Percentiles rank a stretch among this genome's conserved stretches.
Evolutionary conservation across 371 early-diverging fungal species (phyloP).

Genomic region (Apophysomyces variabilis): DNA sequence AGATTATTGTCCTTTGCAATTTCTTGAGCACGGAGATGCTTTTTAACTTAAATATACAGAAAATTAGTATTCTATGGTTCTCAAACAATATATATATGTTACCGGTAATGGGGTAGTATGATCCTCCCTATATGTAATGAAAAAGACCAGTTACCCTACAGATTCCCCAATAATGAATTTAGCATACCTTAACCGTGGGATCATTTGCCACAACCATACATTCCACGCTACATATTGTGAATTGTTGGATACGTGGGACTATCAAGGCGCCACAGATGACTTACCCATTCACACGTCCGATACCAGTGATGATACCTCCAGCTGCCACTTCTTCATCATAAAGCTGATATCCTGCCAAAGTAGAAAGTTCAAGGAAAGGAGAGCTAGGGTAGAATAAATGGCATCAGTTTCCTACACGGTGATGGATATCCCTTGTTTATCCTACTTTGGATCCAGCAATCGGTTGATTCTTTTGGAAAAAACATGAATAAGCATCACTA

Average conservation of each 20-base stretch:
- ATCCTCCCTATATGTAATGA: conserved; percentile 79
- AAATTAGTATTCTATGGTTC: too few species aligned
- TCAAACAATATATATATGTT: conserved; percentile 13
- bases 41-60: conserved; percentile 73
- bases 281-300: conserved; percentile 94
- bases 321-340: conserved; percentile 91
- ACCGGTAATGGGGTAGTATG: conserved; percentile 95
- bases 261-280: neutral
- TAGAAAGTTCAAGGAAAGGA: conserved; percentile 95
- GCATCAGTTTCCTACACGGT: conserved; percentile 10
- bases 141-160: neutral
- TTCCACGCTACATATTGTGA: conserved; percentile 64
- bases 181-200: conserved; percentile 78
- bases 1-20: conserved; percentile 93
- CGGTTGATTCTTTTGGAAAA: conserved; percentile 68
- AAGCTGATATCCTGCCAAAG: conserved; percentile 90
- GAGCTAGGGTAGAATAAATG: conserved; percentile 49
- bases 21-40: conserved; percentile 98
- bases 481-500: conserved; percentile 2
- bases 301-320: conserved; percentile 96
- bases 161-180: neutral
- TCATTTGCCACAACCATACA: conserved; percentile 98
- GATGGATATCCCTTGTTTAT: neutral
- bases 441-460: conserved; percentile 85
- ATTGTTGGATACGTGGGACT: neutral